A percentile compares a stretch with the other conserved stretches of the same genome.
Evolutionary conservation across 352 stramenopile species (phyloP).

Genomic region (Pythium scleroteichum): DNA sequence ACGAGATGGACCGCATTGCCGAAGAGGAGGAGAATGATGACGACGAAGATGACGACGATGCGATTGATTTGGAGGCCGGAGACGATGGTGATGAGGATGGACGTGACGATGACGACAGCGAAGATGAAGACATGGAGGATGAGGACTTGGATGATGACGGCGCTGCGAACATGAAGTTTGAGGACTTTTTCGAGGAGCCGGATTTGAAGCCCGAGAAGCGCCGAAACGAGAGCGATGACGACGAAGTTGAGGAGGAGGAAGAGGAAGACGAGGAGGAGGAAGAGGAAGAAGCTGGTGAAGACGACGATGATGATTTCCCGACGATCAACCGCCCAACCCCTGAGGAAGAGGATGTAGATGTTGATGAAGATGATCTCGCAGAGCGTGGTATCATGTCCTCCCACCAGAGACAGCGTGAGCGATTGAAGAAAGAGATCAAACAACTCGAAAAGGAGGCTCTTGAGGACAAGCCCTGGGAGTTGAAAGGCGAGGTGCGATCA

Average conservation of each 20-base stretch:
- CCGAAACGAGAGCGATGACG: constrained; percentile 36
- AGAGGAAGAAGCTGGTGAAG: constrained; percentile 33
- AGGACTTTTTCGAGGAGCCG: constrained; percentile 40
- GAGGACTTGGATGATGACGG: constrained; percentile 42
- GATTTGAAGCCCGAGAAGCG: constrained; percentile 16
- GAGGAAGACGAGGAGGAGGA: constrained; percentile 36
- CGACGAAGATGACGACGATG: constrained; percentile 47
- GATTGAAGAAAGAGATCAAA: constrained; percentile 82
- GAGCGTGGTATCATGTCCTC: constrained; percentile 83
- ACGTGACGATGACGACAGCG: constrained; percentile 70
- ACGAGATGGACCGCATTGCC: constrained; percentile 84
- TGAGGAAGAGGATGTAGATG: constrained; percentile 14
- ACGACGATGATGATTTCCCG: constrained; percentile 51
- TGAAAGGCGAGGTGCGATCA: constrained; percentile 91
- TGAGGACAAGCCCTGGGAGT: constrained; percentile 93
- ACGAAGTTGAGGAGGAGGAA: constrained; percentile 43
- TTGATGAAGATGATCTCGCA: constrained; percentile 69
- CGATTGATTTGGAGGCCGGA: constrained; percentile 39
- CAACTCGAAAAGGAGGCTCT: constrained; percentile 88
- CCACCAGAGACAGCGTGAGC: constrained; percentile 66
- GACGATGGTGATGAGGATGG: constrained; percentile 64
- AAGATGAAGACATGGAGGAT: constrained; percentile 75
- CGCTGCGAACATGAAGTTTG: constrained; percentile 31
- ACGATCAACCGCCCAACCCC: constrained; percentile 40
- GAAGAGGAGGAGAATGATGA: constrained; percentile 66